Percentiles rank a stretch among this genome's conserved stretches.
Evolutionary conservation across 2,329 filamentous ascomycete genomes (phyloP).

Genomic region (Fusarium sulawesiense): DNA sequence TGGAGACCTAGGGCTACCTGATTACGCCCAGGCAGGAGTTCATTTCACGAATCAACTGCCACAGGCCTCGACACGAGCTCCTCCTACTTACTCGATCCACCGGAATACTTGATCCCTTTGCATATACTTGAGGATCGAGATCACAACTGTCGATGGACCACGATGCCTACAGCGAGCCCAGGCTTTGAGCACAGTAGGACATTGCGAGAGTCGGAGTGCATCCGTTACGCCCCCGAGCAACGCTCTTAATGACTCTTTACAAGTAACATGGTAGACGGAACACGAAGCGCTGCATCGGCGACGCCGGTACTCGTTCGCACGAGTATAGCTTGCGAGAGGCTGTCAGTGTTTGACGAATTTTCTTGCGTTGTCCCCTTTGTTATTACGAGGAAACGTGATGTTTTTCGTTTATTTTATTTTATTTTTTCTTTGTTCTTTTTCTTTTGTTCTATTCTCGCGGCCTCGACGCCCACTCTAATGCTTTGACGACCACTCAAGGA

Average conservation of each 20-base stretch:
- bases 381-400: constrained; percentile 44
- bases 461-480: constrained; percentile 41
- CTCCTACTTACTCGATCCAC: constrained; percentile 19
- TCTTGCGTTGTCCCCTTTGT: constrained; percentile 45
- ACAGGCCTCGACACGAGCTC: constrained; percentile 13
- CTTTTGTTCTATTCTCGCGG: constrained; percentile 34
- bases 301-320: constrained; percentile 44
- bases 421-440: constrained; percentile 24
- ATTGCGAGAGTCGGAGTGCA: constrained; percentile 22
- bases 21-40: constrained; percentile 28
- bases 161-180: constrained; percentile 9
- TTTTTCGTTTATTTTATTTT: constrained; percentile 38
- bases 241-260: constrained; percentile 45
- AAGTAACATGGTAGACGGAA: constrained; percentile 47
- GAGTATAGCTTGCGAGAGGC: constrained; percentile 40
- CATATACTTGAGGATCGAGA: constrained; percentile 1
- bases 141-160: neutral
- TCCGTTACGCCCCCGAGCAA: constrained; percentile 32
- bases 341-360: constrained; percentile 41
- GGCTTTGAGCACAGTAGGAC: constrained; percentile 10
- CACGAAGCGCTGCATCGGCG: constrained; percentile 39
- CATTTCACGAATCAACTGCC: constrained; percentile 18
- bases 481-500: constrained; percentile 39
- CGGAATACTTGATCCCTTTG: constrained; percentile 12
- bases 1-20: constrained; percentile 35